These are phyloP conservation scores for Cladorrhinum sp. DNA, from an alignment of 2,329 filamentous ascomycete genomes.

Conservation along the genomic window DNA sequence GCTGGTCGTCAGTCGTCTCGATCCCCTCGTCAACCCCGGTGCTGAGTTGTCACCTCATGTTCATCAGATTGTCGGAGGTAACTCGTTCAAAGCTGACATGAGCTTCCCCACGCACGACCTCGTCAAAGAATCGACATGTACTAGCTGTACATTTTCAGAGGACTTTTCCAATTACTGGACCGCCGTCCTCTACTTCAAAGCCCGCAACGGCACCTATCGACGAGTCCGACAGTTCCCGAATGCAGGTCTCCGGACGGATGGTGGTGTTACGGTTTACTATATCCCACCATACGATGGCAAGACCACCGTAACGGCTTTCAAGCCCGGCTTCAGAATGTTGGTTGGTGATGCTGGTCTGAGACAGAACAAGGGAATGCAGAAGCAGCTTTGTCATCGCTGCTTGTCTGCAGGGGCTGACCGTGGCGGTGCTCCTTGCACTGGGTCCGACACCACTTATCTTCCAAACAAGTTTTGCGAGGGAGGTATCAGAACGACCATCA, in stretches of 20 bases:
- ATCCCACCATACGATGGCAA: slow-evolving; percentile 31
- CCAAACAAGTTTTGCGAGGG: slow-evolving; percentile 38
- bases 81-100: slow-evolving; percentile 28
- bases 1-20: slow-evolving; percentile 30
- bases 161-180: slow-evolving; percentile 31
- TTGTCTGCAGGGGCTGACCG: slow-evolving; percentile 38
- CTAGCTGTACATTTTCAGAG: slow-evolving; percentile 27
- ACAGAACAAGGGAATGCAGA: slow-evolving; percentile 35
- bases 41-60: slow-evolving; percentile 24
- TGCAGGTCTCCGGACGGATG: slow-evolving; percentile 22
- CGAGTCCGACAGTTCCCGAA: slow-evolving; percentile 25
- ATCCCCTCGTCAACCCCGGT: slow-evolving; percentile 29
- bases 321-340: slow-evolving; percentile 45
- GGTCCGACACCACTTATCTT: slow-evolving; percentile 39
- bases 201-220: slow-evolving; percentile 27
- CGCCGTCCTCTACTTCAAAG: slow-evolving; percentile 28
- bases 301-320: slow-evolving; percentile 42
- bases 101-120: slow-evolving; percentile 25
- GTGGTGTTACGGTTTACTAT: slow-evolving; percentile 30
- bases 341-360: slow-evolving; percentile 34
- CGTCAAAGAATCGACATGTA: slow-evolving; percentile 24
- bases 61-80: slow-evolving; percentile 29
- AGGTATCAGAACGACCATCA: slow-evolving; percentile 43
- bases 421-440: slow-evolving; percentile 38
- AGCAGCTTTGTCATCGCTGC: slow-evolving; percentile 42